Conservation (phyloP, 1,139 yeast species). For the Sugiyamaella novakii region DNA sequence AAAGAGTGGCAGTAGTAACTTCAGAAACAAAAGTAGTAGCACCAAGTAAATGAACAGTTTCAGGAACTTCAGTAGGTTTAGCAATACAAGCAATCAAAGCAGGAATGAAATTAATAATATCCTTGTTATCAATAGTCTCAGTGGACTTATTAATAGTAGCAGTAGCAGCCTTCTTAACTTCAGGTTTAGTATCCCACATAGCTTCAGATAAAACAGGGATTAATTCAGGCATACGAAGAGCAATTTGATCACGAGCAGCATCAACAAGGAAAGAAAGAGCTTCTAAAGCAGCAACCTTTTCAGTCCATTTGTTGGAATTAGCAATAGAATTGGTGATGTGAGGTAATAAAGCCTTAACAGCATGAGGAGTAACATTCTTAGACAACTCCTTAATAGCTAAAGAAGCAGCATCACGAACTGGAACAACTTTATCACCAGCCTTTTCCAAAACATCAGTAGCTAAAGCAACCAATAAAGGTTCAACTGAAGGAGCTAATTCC, state of each 20-base stretch:
- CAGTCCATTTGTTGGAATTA: constrained; percentile 93
- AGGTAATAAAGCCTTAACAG: constrained; percentile 90
- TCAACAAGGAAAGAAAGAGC: constrained; percentile 87
- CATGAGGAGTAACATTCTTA: constrained; percentile 83
- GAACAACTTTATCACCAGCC: constrained; percentile 89
- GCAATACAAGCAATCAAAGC: constrained; percentile 96
- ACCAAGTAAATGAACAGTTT: constrained; percentile 98
- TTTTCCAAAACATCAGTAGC: constrained; percentile 69
- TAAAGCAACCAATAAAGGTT: constrained; percentile 86
- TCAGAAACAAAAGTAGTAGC: constrained; percentile 99
- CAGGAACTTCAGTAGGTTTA: constrained; percentile 95
- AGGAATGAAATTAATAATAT: constrained; percentile 98
- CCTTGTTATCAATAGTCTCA: constrained; percentile 98
- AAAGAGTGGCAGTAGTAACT: constrained; percentile 98
- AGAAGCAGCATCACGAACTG: constrained; percentile 67
- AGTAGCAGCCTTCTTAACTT: constrained; percentile 95
- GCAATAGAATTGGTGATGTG: constrained; percentile 68
- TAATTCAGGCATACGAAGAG: constrained; percentile 98
- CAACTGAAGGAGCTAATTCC: constrained; percentile 86
- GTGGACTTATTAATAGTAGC: constrained; percentile 95
- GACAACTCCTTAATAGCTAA: constrained; percentile 77
- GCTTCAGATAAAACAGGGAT: constrained; percentile 98
- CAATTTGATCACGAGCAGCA: constrained; percentile 92
- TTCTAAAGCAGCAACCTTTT: constrained; percentile 88
- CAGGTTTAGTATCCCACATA: constrained; percentile 99